Percentiles rank a stretch among this genome's conserved stretches.
Conservation (phyloP, 805 yeast genomes). For the Spathaspora sp. region DNA sequence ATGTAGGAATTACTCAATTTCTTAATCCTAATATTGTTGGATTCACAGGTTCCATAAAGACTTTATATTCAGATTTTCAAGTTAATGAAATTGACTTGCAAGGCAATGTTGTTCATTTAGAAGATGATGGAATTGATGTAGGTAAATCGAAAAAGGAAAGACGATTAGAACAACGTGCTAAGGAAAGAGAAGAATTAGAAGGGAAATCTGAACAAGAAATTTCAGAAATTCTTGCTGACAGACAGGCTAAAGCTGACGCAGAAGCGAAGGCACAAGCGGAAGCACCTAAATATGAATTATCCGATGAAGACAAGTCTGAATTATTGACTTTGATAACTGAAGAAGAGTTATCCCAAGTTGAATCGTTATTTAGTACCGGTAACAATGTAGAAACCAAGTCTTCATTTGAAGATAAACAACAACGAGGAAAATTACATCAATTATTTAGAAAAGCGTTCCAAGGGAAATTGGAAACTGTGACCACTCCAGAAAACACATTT, state of each 20-base stretch:
- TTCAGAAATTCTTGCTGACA: slow-evolving; percentile 22
- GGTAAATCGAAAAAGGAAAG: slow-evolving; percentile 46
- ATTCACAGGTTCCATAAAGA: slow-evolving; percentile 77
- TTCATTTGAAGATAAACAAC: slow-evolving; percentile 60
- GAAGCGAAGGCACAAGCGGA: slow-evolving; percentile 30
- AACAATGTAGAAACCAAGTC: slow-evolving; percentile 55
- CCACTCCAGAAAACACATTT: slow-evolving; percentile 66
- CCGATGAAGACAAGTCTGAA: slow-evolving; percentile 42
- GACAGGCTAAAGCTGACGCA: slow-evolving; percentile 16
- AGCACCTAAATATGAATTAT: slow-evolving; percentile 38
- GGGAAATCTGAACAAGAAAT: slow-evolving; percentile 30
- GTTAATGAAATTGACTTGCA: slow-evolving; percentile 79
- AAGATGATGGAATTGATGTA: slow-evolving; percentile 64
- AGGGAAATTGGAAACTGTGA: slow-evolving; percentile 73
- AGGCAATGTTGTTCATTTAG: slow-evolving; percentile 70
- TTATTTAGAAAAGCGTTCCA: slow-evolving; percentile 70
- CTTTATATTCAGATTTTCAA: slow-evolving; percentile 86
- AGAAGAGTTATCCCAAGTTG: slow-evolving; percentile 54
- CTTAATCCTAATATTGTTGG: slow-evolving; percentile 51
- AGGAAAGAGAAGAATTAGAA: slow-evolving; percentile 29
- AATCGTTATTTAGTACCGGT: slow-evolving; percentile 52
- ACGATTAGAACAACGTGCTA: slow-evolving; percentile 40
- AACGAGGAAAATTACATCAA: slow-evolving; percentile 78
- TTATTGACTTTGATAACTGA: slow-evolving; percentile 57
- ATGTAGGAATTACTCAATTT: slow-evolving; percentile 84